These are phyloP conservation scores for Myxozyma kluyveri DNA, from an alignment of 805 yeast genomes.

Conservation along the genomic window DNA sequence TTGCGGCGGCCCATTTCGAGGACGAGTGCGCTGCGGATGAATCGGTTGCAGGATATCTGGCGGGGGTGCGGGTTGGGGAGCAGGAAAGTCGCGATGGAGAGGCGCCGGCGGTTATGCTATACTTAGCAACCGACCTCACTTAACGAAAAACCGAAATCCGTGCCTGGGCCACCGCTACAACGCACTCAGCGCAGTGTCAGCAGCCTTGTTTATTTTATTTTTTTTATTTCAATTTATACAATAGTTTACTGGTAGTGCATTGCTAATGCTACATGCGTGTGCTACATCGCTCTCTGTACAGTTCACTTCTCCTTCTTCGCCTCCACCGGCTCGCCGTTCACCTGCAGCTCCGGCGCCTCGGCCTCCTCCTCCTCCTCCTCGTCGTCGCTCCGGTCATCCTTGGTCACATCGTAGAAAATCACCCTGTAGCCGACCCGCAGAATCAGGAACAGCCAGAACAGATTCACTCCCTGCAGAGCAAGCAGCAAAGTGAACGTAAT, in stretches of 20 bases:
- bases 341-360: not conserved
- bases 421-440: conserved; percentile 71
- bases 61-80: not conserved
- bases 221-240: too few relatives aligned
- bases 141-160: not conserved
- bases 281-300: not conserved
- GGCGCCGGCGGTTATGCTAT: conserved; percentile 14
- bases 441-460: conserved; percentile 84
- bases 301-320: not conserved
- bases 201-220: too few relatives aligned
- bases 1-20: conserved; percentile 88
- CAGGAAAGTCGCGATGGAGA: not conserved
- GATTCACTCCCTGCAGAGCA: conserved; percentile 80
- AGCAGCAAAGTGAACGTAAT: conserved; percentile 75
- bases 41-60: not conserved
- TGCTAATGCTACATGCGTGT: not conserved
- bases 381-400: conserved; percentile 85
- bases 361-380: conserved; percentile 55
- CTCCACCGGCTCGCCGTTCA: not conserved
- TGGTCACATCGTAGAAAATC: conserved; percentile 55
- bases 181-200: too few relatives aligned
- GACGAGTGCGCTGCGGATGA: not conserved
- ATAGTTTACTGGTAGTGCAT: not conserved
- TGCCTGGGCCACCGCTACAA: not conserved
- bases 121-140: conserved; percentile 2